These are phyloP conservation scores for Apiotrichum domesticum DNA, from an alignment of 1,284 basidiomycete genomes.

Conservation along the genomic window DNA sequence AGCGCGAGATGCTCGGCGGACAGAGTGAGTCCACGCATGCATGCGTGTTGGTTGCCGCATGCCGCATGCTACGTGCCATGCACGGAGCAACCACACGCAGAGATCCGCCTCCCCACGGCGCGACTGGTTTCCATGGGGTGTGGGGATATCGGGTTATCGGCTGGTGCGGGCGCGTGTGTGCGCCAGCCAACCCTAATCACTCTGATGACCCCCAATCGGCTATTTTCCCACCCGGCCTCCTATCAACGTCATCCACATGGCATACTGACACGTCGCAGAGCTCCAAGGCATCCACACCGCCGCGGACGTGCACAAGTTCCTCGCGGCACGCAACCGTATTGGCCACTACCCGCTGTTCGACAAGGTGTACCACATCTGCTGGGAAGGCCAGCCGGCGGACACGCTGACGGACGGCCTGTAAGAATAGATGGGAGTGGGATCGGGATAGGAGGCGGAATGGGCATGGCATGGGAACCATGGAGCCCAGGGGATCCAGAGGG, in stretches of 20 bases:
- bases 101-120: too few relatives aligned
- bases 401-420: slow-evolving; percentile 17
- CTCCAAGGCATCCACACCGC: slow-evolving; percentile 52
- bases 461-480: too few relatives aligned
- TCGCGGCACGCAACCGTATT: slow-evolving; percentile 48
- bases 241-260: neutral
- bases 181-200: neutral
- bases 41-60: too few relatives aligned
- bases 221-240: neutral
- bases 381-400: slow-evolving; percentile 29
- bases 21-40: slow-evolving; percentile 47
- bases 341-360: slow-evolving; percentile 55
- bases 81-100: neutral
- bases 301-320: slow-evolving; percentile 51
- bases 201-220: neutral
- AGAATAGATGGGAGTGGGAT: neutral
- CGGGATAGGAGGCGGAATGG: too few relatives aligned
- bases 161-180: neutral
- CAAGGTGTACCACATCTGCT: slow-evolving; percentile 49
- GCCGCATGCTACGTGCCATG: too few relatives aligned
- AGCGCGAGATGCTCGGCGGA: slow-evolving; percentile 54
- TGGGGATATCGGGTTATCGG: slow-evolving; percentile 1
- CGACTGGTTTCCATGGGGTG: neutral
- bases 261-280: slow-evolving; percentile 29
- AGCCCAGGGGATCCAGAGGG: too few relatives aligned